Percentiles rank a stretch among this genome's conserved stretches.
Evolutionary conservation across 2,329 filamentous ascomycete genomes (phyloP).

Genomic region (Curvularia hawaiiensis): DNA sequence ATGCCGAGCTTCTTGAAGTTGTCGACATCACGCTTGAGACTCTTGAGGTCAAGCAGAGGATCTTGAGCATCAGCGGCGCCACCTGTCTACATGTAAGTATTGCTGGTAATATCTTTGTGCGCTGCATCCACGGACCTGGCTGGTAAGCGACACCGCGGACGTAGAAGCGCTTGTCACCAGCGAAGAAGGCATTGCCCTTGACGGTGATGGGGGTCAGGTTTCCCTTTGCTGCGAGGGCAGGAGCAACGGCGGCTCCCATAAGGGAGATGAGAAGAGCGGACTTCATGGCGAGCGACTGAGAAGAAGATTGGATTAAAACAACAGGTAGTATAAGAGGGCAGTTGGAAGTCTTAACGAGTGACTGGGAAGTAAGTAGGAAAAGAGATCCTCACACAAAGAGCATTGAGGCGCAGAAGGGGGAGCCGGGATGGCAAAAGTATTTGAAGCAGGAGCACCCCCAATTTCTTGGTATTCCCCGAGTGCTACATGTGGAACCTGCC

Average conservation of each 20-base stretch:
- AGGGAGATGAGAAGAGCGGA: conserved; percentile 34
- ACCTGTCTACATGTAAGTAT: conserved; percentile 43
- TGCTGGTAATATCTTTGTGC: conserved; percentile 47
- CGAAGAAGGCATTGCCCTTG: conserved; percentile 69
- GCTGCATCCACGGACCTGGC: conserved; percentile 53
- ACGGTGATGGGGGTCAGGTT: conserved; percentile 61
- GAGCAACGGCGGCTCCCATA: conserved; percentile 33
- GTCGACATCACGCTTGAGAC: conserved; percentile 77
- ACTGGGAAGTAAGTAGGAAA: conserved; percentile 41
- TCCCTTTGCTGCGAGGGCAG: conserved; percentile 38
- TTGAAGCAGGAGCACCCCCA: conserved; percentile 35
- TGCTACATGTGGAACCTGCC: conserved; percentile 45
- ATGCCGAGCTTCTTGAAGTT: conserved; percentile 85
- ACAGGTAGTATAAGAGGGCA: conserved; percentile 28
- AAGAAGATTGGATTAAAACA: conserved; percentile 36
- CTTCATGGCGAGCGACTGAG: conserved; percentile 36
- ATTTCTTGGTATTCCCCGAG: conserved; percentile 35
- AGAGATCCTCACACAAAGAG: conserved; percentile 34
- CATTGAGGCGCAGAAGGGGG: conserved; percentile 26
- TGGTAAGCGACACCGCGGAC: conserved; percentile 69
- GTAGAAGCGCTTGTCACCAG: conserved; percentile 64
- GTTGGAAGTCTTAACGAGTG: conserved; percentile 44
- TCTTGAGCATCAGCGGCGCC: conserved; percentile 58
- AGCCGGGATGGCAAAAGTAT: conserved; percentile 32
- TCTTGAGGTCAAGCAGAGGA: conserved; percentile 71